These are phyloP conservation scores for Mycoemilia scoparia DNA, from an alignment of 192 early-diverging fungal genomes.

Conservation along the genomic window DNA sequence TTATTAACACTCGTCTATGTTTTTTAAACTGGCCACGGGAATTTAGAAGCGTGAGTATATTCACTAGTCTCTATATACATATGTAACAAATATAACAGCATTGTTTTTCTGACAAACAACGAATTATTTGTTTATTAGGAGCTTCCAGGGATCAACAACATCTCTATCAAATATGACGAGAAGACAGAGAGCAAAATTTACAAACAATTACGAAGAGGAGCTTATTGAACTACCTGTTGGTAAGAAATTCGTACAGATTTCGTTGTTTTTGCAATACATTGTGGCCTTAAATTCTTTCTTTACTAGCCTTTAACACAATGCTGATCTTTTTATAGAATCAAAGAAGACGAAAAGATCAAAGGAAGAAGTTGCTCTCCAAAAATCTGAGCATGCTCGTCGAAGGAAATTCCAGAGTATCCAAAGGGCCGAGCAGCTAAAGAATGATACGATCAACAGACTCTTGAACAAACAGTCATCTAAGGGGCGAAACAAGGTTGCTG, in stretches of 20 bases:
- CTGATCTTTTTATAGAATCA: constrained; percentile 17
- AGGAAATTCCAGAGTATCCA: constrained; percentile 65
- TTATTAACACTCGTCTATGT: too few species aligned
- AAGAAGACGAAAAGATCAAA: constrained; percentile 45
- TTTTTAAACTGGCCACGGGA: too few species aligned
- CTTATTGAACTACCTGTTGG: constrained; percentile 48
- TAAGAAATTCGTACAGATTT: constrained; percentile 6
- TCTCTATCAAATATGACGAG: constrained; percentile 31
- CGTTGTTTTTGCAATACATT: background rate
- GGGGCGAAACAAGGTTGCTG: constrained; percentile 38
- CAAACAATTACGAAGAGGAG: constrained; percentile 35
- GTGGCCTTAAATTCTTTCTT: background rate
- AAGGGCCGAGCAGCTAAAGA: constrained; percentile 50
- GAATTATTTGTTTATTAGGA: constrained; percentile 4
- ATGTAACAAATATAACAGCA: too few species aligned
- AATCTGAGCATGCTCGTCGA: constrained; percentile 52
- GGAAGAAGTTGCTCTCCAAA: constrained; percentile 49
- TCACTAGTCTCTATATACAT: too few species aligned
- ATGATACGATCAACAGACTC: constrained; percentile 61
- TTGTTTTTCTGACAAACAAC: too few species aligned
- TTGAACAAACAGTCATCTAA: constrained; percentile 66
- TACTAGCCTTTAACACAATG: background rate
- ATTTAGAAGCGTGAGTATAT: too few species aligned
- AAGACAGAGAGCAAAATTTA: constrained; percentile 49
- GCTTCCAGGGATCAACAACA: constrained; percentile 1